These are phyloP conservation scores for Syzygium syzygioides DNA, from an alignment of 441 rosid genomes.

Conservation along the genomic window DNA sequence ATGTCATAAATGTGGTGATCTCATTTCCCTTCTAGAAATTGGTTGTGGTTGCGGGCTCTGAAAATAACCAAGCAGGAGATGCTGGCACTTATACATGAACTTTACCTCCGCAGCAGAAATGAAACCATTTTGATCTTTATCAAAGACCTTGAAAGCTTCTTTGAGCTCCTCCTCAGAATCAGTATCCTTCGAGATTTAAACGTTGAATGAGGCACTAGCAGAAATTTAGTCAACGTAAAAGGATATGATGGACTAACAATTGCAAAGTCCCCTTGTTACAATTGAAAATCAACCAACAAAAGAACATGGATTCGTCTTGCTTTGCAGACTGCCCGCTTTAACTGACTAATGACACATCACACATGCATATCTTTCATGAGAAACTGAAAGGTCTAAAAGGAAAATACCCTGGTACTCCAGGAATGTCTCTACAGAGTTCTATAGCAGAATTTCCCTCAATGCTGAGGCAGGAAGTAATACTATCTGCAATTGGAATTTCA, in stretches of 20 bases:
- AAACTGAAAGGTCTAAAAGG: neutral
- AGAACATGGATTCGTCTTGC: neutral
- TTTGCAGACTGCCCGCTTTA: neutral
- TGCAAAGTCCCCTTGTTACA: neutral
- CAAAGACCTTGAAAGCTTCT: slow-evolving; percentile 30
- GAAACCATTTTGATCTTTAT: slow-evolving; percentile 31
- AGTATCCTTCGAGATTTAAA: slow-evolving; percentile 16
- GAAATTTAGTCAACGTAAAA: neutral
- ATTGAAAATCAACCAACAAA: neutral
- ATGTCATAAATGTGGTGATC: neutral
- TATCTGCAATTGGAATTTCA: neutral
- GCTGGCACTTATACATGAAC: neutral
- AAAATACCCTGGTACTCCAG: neutral
- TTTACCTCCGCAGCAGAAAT: slow-evolving; percentile 27
- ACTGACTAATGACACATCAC: neutral
- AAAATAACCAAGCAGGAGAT: neutral
- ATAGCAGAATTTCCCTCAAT: neutral
- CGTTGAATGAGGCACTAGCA: neutral
- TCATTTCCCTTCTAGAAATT: neutral
- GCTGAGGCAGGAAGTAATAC: neutral
- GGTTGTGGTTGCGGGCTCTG: neutral
- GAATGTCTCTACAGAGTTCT: neutral
- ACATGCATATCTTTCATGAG: neutral
- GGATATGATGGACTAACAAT: neutral
- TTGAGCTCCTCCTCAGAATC: slow-evolving; percentile 28